These are phyloP conservation scores for Alliaria petiolata DNA, from an alignment of 345 rosid species.

Conservation along the genomic window DNA sequence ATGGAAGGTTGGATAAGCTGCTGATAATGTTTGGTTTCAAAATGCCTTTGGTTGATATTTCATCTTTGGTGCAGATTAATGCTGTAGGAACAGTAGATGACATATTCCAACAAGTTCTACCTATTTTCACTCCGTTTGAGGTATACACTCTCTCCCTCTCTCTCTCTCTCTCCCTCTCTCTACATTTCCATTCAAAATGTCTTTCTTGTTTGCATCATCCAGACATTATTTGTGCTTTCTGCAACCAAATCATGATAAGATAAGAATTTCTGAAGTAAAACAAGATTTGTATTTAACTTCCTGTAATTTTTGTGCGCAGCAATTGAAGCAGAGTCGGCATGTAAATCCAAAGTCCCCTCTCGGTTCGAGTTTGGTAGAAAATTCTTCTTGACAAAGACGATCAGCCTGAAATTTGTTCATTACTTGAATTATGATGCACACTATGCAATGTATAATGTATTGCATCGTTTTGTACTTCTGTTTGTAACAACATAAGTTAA, in stretches of 20 bases:
- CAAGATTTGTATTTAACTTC: not conserved
- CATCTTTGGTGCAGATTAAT: constrained; percentile 54
- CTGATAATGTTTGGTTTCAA: not conserved
- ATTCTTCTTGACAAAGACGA: constrained; percentile 4
- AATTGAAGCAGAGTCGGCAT: constrained; percentile 25
- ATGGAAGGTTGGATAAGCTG: not conserved
- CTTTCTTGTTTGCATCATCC: not conserved
- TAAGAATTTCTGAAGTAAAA: not conserved
- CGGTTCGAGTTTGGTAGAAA: constrained; percentile 22
- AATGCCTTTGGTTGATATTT: not conserved
- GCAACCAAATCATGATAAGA: not conserved
- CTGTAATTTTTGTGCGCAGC: constrained; percentile 11
- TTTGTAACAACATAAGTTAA: constrained; percentile 7
- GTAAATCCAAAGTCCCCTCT: constrained; percentile 21
- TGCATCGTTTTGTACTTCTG: constrained; percentile 19
- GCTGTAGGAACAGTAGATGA: constrained; percentile 85
- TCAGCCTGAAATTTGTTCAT: constrained; percentile 4
- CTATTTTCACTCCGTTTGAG: constrained; percentile 55
- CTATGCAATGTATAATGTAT: not conserved
- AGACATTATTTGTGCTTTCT: not conserved
- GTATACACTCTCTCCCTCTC: constrained; percentile 27
- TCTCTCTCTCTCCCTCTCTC: not conserved
- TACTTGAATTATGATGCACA: constrained; percentile 10
- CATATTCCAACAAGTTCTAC: constrained; percentile 68
- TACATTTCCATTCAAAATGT: not conserved